Evolutionary conservation across 805 yeast species (phyloP).

Genomic region (Saturnispora diversa): DNA sequence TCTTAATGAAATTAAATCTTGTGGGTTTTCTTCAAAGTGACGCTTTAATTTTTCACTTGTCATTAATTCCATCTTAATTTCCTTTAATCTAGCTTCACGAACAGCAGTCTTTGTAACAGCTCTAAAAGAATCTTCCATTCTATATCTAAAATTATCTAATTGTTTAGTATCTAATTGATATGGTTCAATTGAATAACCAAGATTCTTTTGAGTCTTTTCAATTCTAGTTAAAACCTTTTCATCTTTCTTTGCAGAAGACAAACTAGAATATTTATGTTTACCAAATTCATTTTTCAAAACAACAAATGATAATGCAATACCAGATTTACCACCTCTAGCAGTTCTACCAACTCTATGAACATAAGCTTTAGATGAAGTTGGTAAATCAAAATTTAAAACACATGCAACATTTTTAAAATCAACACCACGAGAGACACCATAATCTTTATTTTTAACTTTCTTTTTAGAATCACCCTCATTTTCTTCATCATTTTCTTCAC

Average conservation of each 20-base stretch:
- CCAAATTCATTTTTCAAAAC: constrained; percentile 79
- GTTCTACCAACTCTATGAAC: constrained; percentile 95
- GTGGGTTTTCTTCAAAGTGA: constrained; percentile 96
- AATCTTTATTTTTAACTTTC: constrained; percentile 45
- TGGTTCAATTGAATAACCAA: constrained; percentile 72
- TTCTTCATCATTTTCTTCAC: constrained; percentile 21
- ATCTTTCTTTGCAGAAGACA: constrained; percentile 66
- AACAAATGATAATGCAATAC: constrained; percentile 90
- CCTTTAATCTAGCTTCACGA: constrained; percentile 88
- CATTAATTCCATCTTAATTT: constrained; percentile 76
- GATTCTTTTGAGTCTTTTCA: constrained; percentile 62
- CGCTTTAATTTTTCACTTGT: constrained; percentile 85
- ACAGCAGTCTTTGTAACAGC: constrained; percentile 85
- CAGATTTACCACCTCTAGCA: constrained; percentile 94
- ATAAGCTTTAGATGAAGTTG: constrained; percentile 80
- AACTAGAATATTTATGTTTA: constrained; percentile 73
- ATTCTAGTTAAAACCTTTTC: constrained; percentile 78
- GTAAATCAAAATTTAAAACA: constrained; percentile 90
- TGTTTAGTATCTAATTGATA: constrained; percentile 87
- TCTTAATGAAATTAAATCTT: constrained; percentile 78
- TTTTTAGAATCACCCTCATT: constrained; percentile 31
- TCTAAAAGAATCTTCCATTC: constrained; percentile 95
- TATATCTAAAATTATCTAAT: constrained; percentile 90
- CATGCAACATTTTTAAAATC: constrained; percentile 95
- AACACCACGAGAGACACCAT: constrained; percentile 93